Base-by-base conservation (phyloP, 495 filamentous ascomycete species). In the Penicillium alfredii region DNA sequence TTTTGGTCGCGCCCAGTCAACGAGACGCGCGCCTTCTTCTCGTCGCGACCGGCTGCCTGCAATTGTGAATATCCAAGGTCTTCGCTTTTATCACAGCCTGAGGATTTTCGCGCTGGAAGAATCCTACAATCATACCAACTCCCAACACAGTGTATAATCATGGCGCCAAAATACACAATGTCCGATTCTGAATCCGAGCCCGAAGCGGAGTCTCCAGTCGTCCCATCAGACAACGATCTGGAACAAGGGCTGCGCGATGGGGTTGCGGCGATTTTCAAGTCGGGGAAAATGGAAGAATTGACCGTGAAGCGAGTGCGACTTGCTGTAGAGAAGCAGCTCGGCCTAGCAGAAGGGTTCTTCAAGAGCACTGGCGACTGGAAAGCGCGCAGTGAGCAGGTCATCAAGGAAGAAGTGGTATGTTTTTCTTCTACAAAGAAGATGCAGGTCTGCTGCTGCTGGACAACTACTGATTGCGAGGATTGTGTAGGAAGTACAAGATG, bases 221-320 rank as follows among this genome's bases (percentile, higher is more conserved):
- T 38, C 10, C 67, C 54, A 17, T 58, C 70, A 8, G 57, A 70
- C 30, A 37, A 51, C 20, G 27, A 44, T 4, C 45, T 80, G 6
- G 74, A 80, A 43, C 57, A 64, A 25, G 71, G 64, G 14, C 66
- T 94, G 29, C 76, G 74, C 34, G 60, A 76, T 28, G 69, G 69
- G 2, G 80, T 88, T 22, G 66, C 64, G 16, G 51, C 60, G 4
- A 59, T 81, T 11, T 84, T 77, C 58, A 61, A 71, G 33, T 46
- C 64, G 2, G 73, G 74, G 8, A 71, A 82, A 6, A 58, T 69
- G 32, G 75, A 82, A 21, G 55, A 77, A n/a, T 65, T 94, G 21
- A 88, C 88, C 0, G 76, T 94, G 50, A 89, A 86, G 40, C 68
- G 71, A 27, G 76, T 86, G 27, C 83, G 90, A 23, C 64, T 76